Conservation (phyloP, 192 early-diverging fungal species). For the Oehlia diaphana region DNA sequence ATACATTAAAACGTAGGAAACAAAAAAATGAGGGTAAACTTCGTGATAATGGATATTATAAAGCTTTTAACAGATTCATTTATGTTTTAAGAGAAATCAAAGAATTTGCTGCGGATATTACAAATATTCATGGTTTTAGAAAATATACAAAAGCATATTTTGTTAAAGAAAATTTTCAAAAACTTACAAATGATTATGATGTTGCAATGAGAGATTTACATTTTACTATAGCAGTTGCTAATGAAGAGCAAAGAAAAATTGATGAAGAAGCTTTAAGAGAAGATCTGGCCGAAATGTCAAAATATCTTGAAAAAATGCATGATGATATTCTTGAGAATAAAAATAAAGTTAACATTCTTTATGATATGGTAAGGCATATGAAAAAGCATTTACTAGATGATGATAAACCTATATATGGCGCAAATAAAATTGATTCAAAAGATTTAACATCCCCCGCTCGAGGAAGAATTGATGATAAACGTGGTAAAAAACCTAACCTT, state of each 20-base stretch:
- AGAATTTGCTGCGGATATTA: slow-evolving; percentile 17
- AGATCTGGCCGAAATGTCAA: too few relatives aligned
- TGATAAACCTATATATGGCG: too few relatives aligned
- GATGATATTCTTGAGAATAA: too few relatives aligned
- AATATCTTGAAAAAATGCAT: too few relatives aligned
- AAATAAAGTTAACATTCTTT: too few relatives aligned
- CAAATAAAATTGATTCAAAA: too few relatives aligned
- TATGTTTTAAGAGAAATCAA: slow-evolving; percentile 14
- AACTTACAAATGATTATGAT: too few relatives aligned
- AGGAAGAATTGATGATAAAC: too few relatives aligned
- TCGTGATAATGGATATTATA: neutral
- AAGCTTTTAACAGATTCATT: neutral
- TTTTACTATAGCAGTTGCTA: neutral
- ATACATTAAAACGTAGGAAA: neutral
- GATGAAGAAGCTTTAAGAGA: neutral
- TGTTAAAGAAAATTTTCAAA: neutral
- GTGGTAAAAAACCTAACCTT: too few relatives aligned
- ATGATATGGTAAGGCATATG: too few relatives aligned
- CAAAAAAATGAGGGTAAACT: slow-evolving; percentile 8
- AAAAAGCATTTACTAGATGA: too few relatives aligned
- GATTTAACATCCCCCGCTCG: too few relatives aligned
- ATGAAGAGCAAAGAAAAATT: neutral
- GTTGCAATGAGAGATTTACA: neutral
- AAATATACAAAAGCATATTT: neutral
- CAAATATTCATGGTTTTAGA: neutral